phyloP scores from a whole-genome alignment of 352 stramenopile species.

The Globisporangium cylindrosporum region DNA sequence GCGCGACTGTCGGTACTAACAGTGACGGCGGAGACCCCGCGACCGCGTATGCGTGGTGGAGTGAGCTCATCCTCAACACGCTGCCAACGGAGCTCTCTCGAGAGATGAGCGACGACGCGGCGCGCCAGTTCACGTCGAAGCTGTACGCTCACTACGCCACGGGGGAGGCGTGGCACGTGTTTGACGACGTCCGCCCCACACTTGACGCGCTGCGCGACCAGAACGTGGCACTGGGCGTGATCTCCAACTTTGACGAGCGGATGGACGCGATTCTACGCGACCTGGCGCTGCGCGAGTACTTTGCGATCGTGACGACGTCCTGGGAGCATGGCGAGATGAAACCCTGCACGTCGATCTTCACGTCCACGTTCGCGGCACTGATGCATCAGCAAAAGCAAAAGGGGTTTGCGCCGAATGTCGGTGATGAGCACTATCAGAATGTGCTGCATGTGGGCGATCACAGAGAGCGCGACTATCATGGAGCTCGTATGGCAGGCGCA shows the following conservation, averaged over 20 bases:
- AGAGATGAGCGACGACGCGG: slow-evolving; percentile 15
- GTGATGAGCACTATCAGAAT: slow-evolving; percentile 4
- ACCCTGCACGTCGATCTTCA: slow-evolving; percentile 55
- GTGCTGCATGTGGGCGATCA: slow-evolving; percentile 74
- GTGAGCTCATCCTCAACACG: slow-evolving; percentile 40
- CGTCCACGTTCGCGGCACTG: slow-evolving; percentile 36
- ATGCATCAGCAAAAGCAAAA: not conserved
- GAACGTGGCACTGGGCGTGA: slow-evolving; percentile 44
- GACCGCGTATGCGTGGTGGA: slow-evolving; percentile 60
- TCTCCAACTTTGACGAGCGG: slow-evolving; percentile 83
- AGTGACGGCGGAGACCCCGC: not conserved
- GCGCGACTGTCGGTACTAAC: not conserved
- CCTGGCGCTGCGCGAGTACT: slow-evolving; percentile 41
- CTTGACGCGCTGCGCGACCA: slow-evolving; percentile 32
- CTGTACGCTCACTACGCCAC: slow-evolving; percentile 57
- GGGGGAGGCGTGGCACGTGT: slow-evolving; percentile 58
- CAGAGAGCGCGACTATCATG: slow-evolving; percentile 45
- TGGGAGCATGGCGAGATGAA: slow-evolving; percentile 52
- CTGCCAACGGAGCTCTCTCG: slow-evolving; percentile 33
- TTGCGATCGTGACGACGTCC: slow-evolving; percentile 59
- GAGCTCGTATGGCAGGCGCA: slow-evolving; percentile 33
- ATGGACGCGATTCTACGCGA: slow-evolving; percentile 41
- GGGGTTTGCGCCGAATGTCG: not conserved
- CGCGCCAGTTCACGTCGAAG: slow-evolving; percentile 31
- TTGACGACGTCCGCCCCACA: slow-evolving; percentile 38